Evolutionary conservation across 2,329 filamentous ascomycete species (phyloP), one percentile per base, ranked within the genome.

Genomic region (Dothistroma pini): DNA sequence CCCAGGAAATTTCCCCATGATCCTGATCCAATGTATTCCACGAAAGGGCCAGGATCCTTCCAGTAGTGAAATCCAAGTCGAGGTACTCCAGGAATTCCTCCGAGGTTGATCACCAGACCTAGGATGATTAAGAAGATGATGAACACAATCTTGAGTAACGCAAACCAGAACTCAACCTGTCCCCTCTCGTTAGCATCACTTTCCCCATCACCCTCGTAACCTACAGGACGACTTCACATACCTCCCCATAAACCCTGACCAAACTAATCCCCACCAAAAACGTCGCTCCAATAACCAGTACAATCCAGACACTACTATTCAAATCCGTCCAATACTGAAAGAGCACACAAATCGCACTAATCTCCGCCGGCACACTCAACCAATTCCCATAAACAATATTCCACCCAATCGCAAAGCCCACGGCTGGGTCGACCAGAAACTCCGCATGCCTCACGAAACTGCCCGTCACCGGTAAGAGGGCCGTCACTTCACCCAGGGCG

Each of bases 381-480:
- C 65, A 67, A 51, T 70, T 70, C 14, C 68, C 68, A 52, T 72
- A 72, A 25, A 71, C 64, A 41, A 66, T 66, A 55, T 66, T 66
- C 62, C 60, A 70, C 32, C 67, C 68, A 32, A 69, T 63, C 12
- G 68, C 68, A 57, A 70, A 70, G 2, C 67, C 67, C 56, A 69
- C 68, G 0, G 80, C 80, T 8, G 80, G 80, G 65, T 84, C 82
- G 10, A 81, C 74, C 61, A 84, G 75, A 68, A 83, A 74, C 72
- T 82, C 74, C 51, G 81, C 75, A 76, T 83, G 72, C 65, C 80
- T 71, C 1, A 81, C 79, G 62, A 82, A 81, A 0, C 75, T 78
- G 52, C 82, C 81, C 2, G 78, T 82, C 4, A 83, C 76, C 0
- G 82, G 82, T 2, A 84, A 67, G 19, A 83, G 70, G 0, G 81